Conservation (phyloP, 305 asterid genomes). For the Fraxinus velutina region DNA sequence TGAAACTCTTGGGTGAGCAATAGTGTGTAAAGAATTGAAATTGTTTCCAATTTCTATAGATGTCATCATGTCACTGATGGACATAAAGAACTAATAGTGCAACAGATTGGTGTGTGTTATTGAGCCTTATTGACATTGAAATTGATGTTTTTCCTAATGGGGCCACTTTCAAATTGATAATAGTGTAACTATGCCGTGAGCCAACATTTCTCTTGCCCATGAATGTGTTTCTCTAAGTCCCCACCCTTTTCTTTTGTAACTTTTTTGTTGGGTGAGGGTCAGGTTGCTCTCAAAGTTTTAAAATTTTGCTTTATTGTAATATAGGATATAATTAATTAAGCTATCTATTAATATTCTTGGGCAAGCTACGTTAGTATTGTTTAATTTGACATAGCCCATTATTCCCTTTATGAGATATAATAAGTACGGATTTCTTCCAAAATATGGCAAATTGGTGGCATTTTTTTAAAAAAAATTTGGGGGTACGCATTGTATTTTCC, state of each 20-base stretch:
- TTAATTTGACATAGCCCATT: background rate
- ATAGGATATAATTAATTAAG: background rate
- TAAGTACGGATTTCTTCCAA: background rate
- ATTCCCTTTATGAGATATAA: background rate
- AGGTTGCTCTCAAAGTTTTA: background rate
- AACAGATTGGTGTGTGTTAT: background rate
- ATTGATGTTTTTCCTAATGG: constrained; percentile 4
- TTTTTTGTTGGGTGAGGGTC: background rate
- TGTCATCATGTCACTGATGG: background rate
- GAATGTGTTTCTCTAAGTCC: background rate
- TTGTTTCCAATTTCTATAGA: background rate
- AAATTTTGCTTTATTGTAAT: background rate
- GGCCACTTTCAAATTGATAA: background rate
- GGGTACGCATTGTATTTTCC: background rate
- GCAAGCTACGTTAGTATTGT: background rate
- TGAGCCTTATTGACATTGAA: background rate
- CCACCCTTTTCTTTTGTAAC: background rate
- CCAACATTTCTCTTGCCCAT: background rate
- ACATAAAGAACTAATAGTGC: background rate
- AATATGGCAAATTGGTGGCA: background rate
- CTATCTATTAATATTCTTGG: background rate
- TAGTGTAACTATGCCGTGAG: background rate
- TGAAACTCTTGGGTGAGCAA: background rate
- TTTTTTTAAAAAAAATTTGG: background rate
- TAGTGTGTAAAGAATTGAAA: background rate